These are phyloP conservation scores for Podila clonocystis DNA, from an alignment of 192 early-diverging fungal species.

Conservation along the genomic window DNA sequence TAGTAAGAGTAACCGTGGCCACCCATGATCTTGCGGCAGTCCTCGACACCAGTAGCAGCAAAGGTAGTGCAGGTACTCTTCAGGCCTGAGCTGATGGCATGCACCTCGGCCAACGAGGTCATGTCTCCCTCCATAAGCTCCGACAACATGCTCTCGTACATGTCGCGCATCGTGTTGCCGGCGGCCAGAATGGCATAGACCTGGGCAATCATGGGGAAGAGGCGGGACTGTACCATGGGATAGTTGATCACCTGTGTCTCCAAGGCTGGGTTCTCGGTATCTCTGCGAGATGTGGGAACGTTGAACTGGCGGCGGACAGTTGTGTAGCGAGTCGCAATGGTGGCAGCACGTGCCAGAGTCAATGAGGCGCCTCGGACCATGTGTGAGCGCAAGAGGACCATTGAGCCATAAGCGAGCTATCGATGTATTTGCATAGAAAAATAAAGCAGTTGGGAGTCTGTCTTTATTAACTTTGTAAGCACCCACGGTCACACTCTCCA, in stretches of 20 bases:
- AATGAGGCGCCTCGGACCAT: slow-evolving; percentile 69
- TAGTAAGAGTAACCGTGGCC: slow-evolving; percentile 79
- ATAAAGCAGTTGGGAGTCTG: background rate
- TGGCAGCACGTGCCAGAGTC: slow-evolving; percentile 67
- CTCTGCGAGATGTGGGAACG: slow-evolving; percentile 34
- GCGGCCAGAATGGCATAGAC: slow-evolving; percentile 72
- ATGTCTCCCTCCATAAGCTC: slow-evolving; percentile 63
- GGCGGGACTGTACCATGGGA: slow-evolving; percentile 72
- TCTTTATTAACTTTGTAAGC: too few species aligned
- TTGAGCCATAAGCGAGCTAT: slow-evolving; percentile 80
- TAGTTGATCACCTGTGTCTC: slow-evolving; percentile 80
- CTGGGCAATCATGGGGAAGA: slow-evolving; percentile 70
- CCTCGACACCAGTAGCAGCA: slow-evolving; percentile 70
- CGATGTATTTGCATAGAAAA: background rate
- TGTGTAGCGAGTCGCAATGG: slow-evolving; percentile 71
- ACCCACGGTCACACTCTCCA: too few species aligned
- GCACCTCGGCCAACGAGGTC: slow-evolving; percentile 68
- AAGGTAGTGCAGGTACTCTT: slow-evolving; percentile 70
- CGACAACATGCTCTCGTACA: slow-evolving; percentile 64
- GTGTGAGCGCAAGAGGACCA: slow-evolving; percentile 78
- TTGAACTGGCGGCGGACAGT: slow-evolving; percentile 77
- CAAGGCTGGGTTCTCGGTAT: slow-evolving; percentile 22
- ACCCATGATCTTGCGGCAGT: slow-evolving; percentile 76
- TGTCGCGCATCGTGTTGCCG: slow-evolving; percentile 55
- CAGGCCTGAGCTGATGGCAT: slow-evolving; percentile 72